These are phyloP conservation scores for Sarcodon aspratus DNA, from an alignment of 768 basidiomycete species.

Conservation along the genomic window DNA sequence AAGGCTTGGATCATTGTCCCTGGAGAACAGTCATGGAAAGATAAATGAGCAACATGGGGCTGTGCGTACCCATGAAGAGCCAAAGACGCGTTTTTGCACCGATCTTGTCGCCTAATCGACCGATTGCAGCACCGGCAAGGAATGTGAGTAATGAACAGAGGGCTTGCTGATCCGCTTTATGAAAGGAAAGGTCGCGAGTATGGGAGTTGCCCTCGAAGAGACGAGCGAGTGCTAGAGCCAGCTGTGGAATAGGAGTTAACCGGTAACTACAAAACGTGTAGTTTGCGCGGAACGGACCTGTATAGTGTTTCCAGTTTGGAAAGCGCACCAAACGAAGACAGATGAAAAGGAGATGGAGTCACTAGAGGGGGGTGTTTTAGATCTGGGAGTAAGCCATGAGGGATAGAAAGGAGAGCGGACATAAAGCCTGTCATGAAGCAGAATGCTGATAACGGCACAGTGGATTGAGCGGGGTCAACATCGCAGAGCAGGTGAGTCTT, in stretches of 20 bases:
- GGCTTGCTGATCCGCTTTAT: slow-evolving; percentile 76
- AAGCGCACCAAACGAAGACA: slow-evolving; percentile 77
- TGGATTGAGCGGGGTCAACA: slow-evolving; percentile 39
- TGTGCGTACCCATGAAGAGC: slow-evolving; percentile 41
- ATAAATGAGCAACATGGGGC: neutral
- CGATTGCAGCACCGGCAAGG: slow-evolving; percentile 64
- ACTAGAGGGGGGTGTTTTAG: slow-evolving; percentile 20
- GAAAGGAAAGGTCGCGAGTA: slow-evolving; percentile 50
- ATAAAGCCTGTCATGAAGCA: slow-evolving; percentile 78
- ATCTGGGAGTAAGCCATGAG: neutral
- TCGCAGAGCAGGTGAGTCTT: slow-evolving; percentile 21
- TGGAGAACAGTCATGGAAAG: neutral
- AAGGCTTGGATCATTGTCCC: slow-evolving; percentile 60
- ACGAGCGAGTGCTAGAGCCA: slow-evolving; percentile 71
- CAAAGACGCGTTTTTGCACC: slow-evolving; percentile 65
- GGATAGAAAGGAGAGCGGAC: slow-evolving; percentile 27
- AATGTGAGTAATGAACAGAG: slow-evolving; percentile 72
- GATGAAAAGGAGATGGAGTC: slow-evolving; percentile 69
- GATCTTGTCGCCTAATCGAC: slow-evolving; percentile 75
- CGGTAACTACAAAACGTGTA: neutral
- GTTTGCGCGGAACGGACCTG: slow-evolving; percentile 31
- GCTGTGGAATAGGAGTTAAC: slow-evolving; percentile 24
- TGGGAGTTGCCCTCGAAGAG: slow-evolving; percentile 46
- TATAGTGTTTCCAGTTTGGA: slow-evolving; percentile 71
- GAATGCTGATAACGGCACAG: slow-evolving; percentile 46